Base-by-base conservation (phyloP, 768 basidiomycete species). In the Kwoniella mangroviensis region DNA sequence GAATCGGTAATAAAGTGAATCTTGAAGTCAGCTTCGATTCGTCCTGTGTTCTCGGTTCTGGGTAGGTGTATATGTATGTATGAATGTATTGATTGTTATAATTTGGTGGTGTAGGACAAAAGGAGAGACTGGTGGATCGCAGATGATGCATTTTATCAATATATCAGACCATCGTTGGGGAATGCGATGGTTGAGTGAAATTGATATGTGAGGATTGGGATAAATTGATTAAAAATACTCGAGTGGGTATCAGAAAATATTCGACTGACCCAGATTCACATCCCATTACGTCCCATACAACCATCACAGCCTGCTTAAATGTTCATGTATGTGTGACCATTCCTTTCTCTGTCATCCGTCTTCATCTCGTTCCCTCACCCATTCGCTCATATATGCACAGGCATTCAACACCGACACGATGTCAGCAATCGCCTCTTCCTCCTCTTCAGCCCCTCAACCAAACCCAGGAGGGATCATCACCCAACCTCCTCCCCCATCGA, bases 401-500 rank as follows among this genome's bases (percentile, higher is more conserved):
- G 19, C 24, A 21, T 0, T 19, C 41, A 45, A 45, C 19, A 58
- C n/a, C 41, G 11, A 59, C 57, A 67, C 15, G 34, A 63, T 63
- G 60, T 68, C 67, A 17, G 67, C 60, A 24, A 43, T 56, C 21
- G 65, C 56, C 24, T 56, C 65, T 4, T 45, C 67, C 28, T 64
- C 79, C 42, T 64, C 75, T 24, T 59, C 77, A 9, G 65, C 74
- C 11, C 68, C 69, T 2, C 45, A 55, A 59, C 24, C 69, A 67
- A 42, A 67, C 70, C 22, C 59, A 12, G 68, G 68, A 19, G 59
- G 54, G 57, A 81, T 79, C 70, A 81, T 78, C 65, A 79, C 78
- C 28, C 75, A 76, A 70, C 76, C 78, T 13, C 78, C 78, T 24
- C 80, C 80, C 22, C 79, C 79, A 9, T 69, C 75, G n/a, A 75